Evolutionary conservation across 2,329 filamentous ascomycete genomes (phyloP), one percentile per base, ranked within the genome.

Genomic region (Colletotrichum sojae): DNA sequence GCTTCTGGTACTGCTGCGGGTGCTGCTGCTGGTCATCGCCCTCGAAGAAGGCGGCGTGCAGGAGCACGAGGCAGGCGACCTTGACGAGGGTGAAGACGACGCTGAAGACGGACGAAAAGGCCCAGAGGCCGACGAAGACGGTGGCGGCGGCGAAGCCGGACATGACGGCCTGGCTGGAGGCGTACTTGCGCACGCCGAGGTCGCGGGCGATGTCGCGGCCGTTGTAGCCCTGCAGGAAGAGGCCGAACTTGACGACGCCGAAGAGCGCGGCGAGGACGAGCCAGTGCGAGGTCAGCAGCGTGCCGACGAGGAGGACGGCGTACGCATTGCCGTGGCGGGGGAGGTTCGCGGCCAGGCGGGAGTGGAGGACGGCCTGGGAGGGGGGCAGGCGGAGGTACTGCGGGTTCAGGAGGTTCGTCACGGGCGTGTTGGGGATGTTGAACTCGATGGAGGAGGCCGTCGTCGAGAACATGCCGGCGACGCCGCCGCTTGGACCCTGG

Each of bases 271-370:
- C 62, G 31, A 69, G 55, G 15, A 69, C 55, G 62, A 69, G 62
- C 67, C 67, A 69, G 45, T 69, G 67, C 10, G 62, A 66, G 8
- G 67, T 63, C 49, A 69, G 49, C 22, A 69, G 51, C 36, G 62
- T 69, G 49, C 67, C 67, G 55, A 69, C 67, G 27, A 69, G 55
- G n/a, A 69, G 67, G 55, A 69, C 66, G 36, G 60, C 53, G 45
- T 69, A 69, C 62, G 63, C 67, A 36, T 67, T 69, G 55, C 67
- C 63, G 62, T 69, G 67, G 55, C 67, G 67, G 31, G 40, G 56
- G 8, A 69, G 49, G 55, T 69, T 69, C 16, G 62, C 53, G 22
- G 62, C 43, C 22, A 69, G 63, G 39, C 67, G 67, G 49, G 45
- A 18, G 18, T 69, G 67, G 55, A 69, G 63, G 36, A 69, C 55